Evolutionary conservation across 805 yeast genomes (phyloP), one percentile per base, ranked within the genome.

Genomic region (Blastobotrys robertii): DNA sequence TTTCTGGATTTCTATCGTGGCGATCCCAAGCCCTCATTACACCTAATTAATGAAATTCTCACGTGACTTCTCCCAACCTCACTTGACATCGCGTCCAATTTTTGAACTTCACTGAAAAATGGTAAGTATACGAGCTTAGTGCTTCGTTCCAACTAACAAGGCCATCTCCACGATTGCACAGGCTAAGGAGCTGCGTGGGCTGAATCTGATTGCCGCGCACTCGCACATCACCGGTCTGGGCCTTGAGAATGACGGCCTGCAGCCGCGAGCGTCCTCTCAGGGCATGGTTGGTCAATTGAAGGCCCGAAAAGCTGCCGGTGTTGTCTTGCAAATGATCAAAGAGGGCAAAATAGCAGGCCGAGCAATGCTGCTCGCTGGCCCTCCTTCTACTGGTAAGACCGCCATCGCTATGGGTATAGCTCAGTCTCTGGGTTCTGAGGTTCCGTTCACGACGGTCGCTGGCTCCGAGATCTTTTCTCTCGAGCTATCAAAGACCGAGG

Each of bases 381-480:
- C 97, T 8, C 98, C 98, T 25, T 85, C 95, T 10, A 92, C 98
- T 0, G 99, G 99, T 64, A 92, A 92, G 64, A 92, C 99, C 2
- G 99, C 99, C 32, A 76, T 92, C 55, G 98, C 99, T 10, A 83
- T 87, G 82, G 98, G 97, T 12, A 70, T 67, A 37, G 52, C 70
- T 31, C 73, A 68, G 50, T 50, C 60, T 3, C 54, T 69, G 29
- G 84, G 84, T 29, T 56, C 67, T 10, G 86, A 80, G 49, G 97
- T 92, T 46, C 98, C 98, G 33, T 92, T 92, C 64, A 90, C 97
- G 34, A 86, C 94, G 8, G 74, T 92, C 62, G 90, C 95, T 8
- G 98, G 96, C 3, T 81, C 94, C 29, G 99, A 92, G 66, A 77
- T 92, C 47, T 92, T 78, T 58, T 84, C 95, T 4, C 74, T 90